Evolutionary conservation across 2,329 filamentous ascomycete genomes (phyloP), one percentile per base, ranked within the genome.

Genomic region (Trichophyton simii): DNA sequence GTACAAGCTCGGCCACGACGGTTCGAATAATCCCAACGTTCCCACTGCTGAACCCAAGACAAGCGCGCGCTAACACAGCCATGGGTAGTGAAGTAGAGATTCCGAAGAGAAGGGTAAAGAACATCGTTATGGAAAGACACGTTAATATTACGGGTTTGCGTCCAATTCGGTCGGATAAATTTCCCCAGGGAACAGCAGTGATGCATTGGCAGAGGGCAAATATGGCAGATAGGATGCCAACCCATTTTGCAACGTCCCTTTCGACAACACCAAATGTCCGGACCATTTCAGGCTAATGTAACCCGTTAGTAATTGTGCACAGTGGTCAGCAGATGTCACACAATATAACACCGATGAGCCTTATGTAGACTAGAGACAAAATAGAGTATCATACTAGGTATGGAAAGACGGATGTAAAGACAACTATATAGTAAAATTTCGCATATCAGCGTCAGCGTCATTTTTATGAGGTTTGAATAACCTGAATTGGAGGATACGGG

Each of bases 11-110:
- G 0, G 92, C 92, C 1, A 96, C 91, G 77, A 94, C 90, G 15
- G 90, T 95, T 66, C 91, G 79, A 65, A 96, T 87, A 64, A 96
- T 96, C 1, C 94, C 88, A n/a, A 92, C 87, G 70, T 96, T 97
- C 60, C 92, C 94, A 70, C 96, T 96, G 52, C 88, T 86, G 8
- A 86, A 81, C 1, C 94, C 92, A 67, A 89, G 83, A n/a, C 96
- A 77, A 5, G 85, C 87, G 69, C 92, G 83, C 11, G 89, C 82
- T 3, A 80, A 72, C 46, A 99, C 86, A 0, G 91, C 88, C 88
- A 94, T 91, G 2, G 83, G 75, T 8, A 97, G 75, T 65, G 80
- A 89, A 2, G 82, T 87, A 0, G 90, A 90, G 74, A 96, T 84
- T 5, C 94, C 92, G 83, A 91, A 96, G 22, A 90, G 66, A 20